phyloP scores from a whole-genome alignment of 2,329 filamentous ascomycete genomes.

The Aspergillus uvarum region DNA sequence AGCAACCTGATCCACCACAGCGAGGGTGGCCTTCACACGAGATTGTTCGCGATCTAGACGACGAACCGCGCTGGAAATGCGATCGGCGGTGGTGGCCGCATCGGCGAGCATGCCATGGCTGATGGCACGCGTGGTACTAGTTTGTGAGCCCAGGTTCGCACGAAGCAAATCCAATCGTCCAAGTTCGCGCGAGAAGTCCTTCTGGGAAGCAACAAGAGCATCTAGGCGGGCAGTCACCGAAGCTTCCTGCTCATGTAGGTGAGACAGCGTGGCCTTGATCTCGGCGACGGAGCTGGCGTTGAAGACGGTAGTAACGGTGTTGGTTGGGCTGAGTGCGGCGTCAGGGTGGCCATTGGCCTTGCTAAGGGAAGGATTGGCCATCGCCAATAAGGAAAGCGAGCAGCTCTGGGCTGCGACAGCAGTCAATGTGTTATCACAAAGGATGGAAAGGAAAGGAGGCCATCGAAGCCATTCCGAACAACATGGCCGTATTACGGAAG shows the following conservation, averaged over 20 bases:
- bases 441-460: background rate
- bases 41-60: constrained; percentile 87
- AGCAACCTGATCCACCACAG: constrained; percentile 91
- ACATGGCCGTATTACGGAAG: background rate
- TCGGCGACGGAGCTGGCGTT: constrained; percentile 74
- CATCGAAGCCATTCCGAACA: background rate
- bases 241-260: constrained; percentile 74
- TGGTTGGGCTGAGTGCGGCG: constrained; percentile 7
- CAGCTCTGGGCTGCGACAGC: background rate
- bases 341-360: constrained; percentile 30
- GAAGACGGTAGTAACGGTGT: constrained; percentile 52
- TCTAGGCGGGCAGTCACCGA: constrained; percentile 72
- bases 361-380: constrained; percentile 20
- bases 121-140: constrained; percentile 76
- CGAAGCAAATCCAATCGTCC: constrained; percentile 84
- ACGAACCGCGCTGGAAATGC: constrained; percentile 83
- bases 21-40: constrained; percentile 83
- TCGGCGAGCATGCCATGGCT: constrained; percentile 87
- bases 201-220: constrained; percentile 75
- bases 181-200: constrained; percentile 82
- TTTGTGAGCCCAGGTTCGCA: constrained; percentile 82
- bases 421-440: background rate
- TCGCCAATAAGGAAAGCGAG: constrained; percentile 13
- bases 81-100: constrained; percentile 79
- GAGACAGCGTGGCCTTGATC: constrained; percentile 72